Evolutionary conservation across 1,284 basidiomycete genomes (phyloP).

Genomic region (Sparassis latifolia): DNA sequence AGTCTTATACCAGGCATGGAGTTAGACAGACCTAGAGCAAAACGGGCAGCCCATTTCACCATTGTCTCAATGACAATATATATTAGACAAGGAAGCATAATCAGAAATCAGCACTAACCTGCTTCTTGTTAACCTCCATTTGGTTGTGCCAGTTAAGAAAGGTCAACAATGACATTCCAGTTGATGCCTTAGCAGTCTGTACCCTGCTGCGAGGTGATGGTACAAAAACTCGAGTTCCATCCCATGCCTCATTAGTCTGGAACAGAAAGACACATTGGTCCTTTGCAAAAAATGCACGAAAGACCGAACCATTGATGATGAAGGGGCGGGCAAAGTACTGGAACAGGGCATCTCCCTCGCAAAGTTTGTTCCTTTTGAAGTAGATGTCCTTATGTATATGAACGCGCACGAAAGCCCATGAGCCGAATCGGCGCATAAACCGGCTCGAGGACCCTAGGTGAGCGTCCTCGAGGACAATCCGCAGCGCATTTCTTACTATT

Average conservation of each 20-base stretch:
- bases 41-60: conserved; percentile 35
- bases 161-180: conserved; percentile 16
- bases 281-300: conserved; percentile 34
- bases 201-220: not conserved
- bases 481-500: not conserved
- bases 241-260: conserved; percentile 27
- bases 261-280: conserved; percentile 29
- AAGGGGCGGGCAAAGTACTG: conserved; percentile 29
- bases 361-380: not conserved
- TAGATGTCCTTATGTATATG: conserved; percentile 21
- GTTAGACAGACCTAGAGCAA: conserved; percentile 32
- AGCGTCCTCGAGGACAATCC: conserved; percentile 26
- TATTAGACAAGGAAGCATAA: not conserved
- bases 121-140: conserved; percentile 22
- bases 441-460: conserved; percentile 30
- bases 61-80: conserved; percentile 24
- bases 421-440: conserved; percentile 35
- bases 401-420: conserved; percentile 30
- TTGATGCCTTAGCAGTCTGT: not conserved
- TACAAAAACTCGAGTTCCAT: conserved; percentile 1
- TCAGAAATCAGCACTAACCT: conserved; percentile 20
- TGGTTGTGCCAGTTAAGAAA: conserved; percentile 33
- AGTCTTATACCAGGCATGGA: conserved; percentile 33
- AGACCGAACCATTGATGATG: conserved; percentile 29
- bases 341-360: conserved; percentile 10